Evolutionary conservation across 129 eudicot genomes (phyloP), one percentile per base, ranked within the genome.

Genomic region (Solidago caesia): DNA sequence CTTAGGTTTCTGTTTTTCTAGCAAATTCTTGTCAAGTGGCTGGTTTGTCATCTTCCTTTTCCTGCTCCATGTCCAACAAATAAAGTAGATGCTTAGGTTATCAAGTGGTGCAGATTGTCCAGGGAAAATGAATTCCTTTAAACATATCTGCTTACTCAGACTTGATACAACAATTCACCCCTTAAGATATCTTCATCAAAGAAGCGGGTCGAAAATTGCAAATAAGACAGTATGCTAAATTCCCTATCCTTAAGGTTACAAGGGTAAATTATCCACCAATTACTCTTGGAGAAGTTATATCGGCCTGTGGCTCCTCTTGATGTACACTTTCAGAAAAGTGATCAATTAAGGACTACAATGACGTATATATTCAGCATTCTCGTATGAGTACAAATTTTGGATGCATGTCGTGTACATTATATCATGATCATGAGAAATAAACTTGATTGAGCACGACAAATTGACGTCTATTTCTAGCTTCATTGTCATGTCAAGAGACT

Each of bases 91-190:
- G 47, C 49, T 53, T 41, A 77, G 67, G 27, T 16, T 81, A 62
- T 58, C 71, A 75, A 69, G 81, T 72, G 64, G 73, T 77, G 62
- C 82, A 72, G 65, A 82, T 67, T 75, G 56, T 80, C 43, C 39
- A 73, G 66, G 72, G 43, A 77, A 68, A 63, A 80, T 43, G 70
- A 44, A 68, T 14, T 58, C 75, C 58, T 74, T 42, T 41, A 74
- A 67, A 67, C 65, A 55, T 73, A 27, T 66, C 65, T 75, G 27
- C 67, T 48, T 44, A 57, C 52, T 72, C 52, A 79, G 59, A 55
- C 74, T 64, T 67, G 59, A 62, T 66, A 60, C 51, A 14, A 73
- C 10, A 57, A 41, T 29, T 51, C 71, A 48, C 12, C 66, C 33
- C 16, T 49, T 25, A 42, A 59, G 64, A 26, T 26, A 56, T 56